A percentile compares a stretch with the other conserved stretches of the same genome.
Evolutionary conservation across 1,284 basidiomycete genomes (phyloP).

Genomic region (Fomitopsis pinicola): DNA sequence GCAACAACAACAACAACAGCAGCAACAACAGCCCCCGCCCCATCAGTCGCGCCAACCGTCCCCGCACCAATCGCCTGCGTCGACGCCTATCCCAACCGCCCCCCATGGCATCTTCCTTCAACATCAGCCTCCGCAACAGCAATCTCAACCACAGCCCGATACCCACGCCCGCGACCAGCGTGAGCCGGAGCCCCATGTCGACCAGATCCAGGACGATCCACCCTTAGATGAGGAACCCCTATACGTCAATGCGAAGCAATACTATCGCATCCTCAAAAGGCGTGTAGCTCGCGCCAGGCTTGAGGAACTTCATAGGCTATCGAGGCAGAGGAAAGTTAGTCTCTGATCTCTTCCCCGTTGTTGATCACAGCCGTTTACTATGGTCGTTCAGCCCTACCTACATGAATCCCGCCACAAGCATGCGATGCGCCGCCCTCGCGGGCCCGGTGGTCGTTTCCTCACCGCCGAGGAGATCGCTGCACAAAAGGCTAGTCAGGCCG

Average conservation of each 20-base stretch:
- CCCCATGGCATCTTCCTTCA: slow-evolving; percentile 24
- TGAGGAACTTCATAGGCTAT: slow-evolving; percentile 89
- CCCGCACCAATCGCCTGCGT: slow-evolving; percentile 20
- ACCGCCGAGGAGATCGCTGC: slow-evolving; percentile 92
- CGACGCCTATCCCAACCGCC: slow-evolving; percentile 21
- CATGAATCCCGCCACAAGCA: slow-evolving; percentile 98
- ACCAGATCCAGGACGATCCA: slow-evolving; percentile 30
- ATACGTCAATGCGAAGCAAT: slow-evolving; percentile 97
- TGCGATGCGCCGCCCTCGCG: slow-evolving; percentile 93
- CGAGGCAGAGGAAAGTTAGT: slow-evolving; percentile 83
- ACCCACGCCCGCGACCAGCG: slow-evolving; percentile 17
- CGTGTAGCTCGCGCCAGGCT: slow-evolving; percentile 83
- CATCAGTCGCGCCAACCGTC: slow-evolving; percentile 24
- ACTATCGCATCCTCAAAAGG: slow-evolving; percentile 93
- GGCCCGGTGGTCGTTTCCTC: slow-evolving; percentile 94
- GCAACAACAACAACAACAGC: slow-evolving; percentile 16
- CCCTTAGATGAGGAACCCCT: slow-evolving; percentile 88
- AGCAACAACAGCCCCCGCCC: slow-evolving; percentile 15
- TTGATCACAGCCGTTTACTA: slow-evolving; percentile 3
- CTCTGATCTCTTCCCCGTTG: slow-evolving; percentile 1
- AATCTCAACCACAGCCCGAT: slow-evolving; percentile 12
- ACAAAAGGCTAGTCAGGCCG: slow-evolving; percentile 46
- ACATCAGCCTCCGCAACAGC: slow-evolving; percentile 16
- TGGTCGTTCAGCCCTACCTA: slow-evolving; percentile 75
- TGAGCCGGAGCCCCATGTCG: slow-evolving; percentile 25